A percentile compares a stretch with the other conserved stretches of the same genome.
Evolutionary conservation across 495 filamentous ascomycete genomes (phyloP).

Genomic region (Penicillium nucicola): DNA sequence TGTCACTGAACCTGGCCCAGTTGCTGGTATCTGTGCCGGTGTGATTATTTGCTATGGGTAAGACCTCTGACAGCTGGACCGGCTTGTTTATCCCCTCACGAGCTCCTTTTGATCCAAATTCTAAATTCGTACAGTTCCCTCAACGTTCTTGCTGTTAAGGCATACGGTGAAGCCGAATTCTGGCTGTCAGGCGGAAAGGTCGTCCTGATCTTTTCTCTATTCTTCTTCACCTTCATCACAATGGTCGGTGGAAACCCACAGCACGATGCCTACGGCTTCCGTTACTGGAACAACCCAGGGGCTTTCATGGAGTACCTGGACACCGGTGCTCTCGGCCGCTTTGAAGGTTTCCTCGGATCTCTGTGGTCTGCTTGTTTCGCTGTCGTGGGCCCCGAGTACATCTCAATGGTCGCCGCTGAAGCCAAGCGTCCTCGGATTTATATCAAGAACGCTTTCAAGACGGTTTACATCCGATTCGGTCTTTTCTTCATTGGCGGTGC

Average conservation of each 20-base stretch:
- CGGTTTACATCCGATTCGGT: constrained; percentile 69
- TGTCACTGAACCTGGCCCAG: constrained; percentile 46
- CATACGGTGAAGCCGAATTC: constrained; percentile 68
- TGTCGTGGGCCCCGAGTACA: constrained; percentile 67
- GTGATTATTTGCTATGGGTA: constrained; percentile 45
- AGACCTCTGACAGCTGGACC: constrained; percentile 5
- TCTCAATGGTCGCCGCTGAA: constrained; percentile 78
- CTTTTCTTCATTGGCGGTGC: constrained; percentile 74
- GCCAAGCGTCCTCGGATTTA: constrained; percentile 62
- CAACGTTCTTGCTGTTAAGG: constrained; percentile 50
- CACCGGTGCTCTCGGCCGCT: constrained; percentile 62
- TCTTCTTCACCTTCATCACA: constrained; percentile 36
- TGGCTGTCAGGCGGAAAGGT: constrained; percentile 70
- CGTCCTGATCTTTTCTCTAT: constrained; percentile 61
- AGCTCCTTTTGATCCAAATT: constrained; percentile 5
- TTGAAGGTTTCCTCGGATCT: constrained; percentile 67
- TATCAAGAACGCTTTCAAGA: constrained; percentile 64
- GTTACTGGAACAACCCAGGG: constrained; percentile 45
- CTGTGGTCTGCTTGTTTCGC: constrained; percentile 49
- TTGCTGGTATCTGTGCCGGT: constrained; percentile 52
- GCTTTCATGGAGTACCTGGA: constrained; percentile 51
- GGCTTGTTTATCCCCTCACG: not conserved
- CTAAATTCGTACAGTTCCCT: constrained; percentile 27
- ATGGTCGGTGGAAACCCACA: constrained; percentile 73
- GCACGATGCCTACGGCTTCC: constrained; percentile 70